Evolutionary conservation across 2,329 filamentous ascomycete species (phyloP), one percentile per base, ranked within the genome.

Genomic region (Exophiala lecanii-corni): DNA sequence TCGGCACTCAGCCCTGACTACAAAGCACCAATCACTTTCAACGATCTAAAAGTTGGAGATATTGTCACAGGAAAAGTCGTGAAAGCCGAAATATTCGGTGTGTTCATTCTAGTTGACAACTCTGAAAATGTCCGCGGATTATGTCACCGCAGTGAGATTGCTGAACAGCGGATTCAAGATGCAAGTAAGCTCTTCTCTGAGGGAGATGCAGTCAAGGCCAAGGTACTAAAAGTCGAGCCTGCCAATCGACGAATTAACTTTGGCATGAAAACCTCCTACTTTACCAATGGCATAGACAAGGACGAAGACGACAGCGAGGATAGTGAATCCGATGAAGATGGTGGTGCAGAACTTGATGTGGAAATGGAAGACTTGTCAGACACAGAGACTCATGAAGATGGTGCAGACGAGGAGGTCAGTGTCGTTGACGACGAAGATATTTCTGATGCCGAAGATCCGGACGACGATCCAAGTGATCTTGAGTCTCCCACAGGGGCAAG

Each of bases 1-100:
- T 96, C 91, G 1, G 78, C 85, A 4, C 74, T 96, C 6, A 84
- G 94, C 45, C 79, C 85, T 51, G 74, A 89, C 54, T 95, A 87
- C 63, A 78, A 80, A 33, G 78, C 85, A 16, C 82, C 80, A 1
- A 63, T 83, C n/a, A 82, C 77, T 1, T 84, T 91, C 50, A 73
- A 75, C n/a, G 86, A 94, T 55, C 71, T 97, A 43, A 79, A 84
- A 59, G 70, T 77, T 49, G 89, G 89, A 5, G 86, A 94, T 63
- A 70, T 89, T 21, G 76, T 98, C 23, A 94, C 86, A 9, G 92
- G 89, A 36, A 94, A 87, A 60, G 80, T 98, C 43, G 83, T 89
- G 57, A 95, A 94, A 65, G 89, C 97, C 2, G 87, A 94, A 59
- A 86, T 95, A 21, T 98, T 89, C 62, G 92, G 92, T 53, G 91